Conservation (phyloP, 139 green algal genomes). For the Coelastrella sp. region DNA sequence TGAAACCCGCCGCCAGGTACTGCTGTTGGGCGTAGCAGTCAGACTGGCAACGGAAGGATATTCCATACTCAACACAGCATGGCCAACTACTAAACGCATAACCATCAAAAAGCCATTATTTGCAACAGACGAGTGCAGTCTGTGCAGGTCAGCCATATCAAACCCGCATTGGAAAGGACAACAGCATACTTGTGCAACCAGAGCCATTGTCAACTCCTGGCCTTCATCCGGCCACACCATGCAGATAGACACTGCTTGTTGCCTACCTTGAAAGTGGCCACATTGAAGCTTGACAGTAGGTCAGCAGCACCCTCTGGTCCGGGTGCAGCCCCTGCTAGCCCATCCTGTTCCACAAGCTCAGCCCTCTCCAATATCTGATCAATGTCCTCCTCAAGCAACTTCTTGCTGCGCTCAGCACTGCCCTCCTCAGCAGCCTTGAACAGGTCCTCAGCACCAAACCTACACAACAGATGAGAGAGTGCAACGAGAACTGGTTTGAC, state of each 20-base stretch:
- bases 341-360: constrained; percentile 73
- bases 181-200: too few species aligned
- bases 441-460: constrained; percentile 95
- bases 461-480: not conserved
- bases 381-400: constrained; percentile 88
- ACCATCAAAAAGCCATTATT: too few species aligned
- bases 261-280: constrained; percentile 86
- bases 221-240: not conserved
- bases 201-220: too few species aligned
- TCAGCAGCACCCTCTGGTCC: constrained; percentile 63
- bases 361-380: constrained; percentile 94
- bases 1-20: too few species aligned
- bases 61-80: too few species aligned
- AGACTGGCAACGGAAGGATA: too few species aligned
- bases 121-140: too few species aligned
- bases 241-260: not conserved
- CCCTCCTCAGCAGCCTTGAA: constrained; percentile 80
- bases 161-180: too few species aligned
- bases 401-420: constrained; percentile 53
- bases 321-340: not conserved
- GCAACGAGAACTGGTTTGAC: too few species aligned
- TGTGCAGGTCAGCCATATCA: too few species aligned
- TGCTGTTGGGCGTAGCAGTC: too few species aligned
- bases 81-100: too few species aligned
- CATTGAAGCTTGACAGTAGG: constrained; percentile 91